These are phyloP conservation scores for Epichloe amarillans DNA, from an alignment of 2,329 filamentous ascomycete genomes.

Conservation along the genomic window DNA sequence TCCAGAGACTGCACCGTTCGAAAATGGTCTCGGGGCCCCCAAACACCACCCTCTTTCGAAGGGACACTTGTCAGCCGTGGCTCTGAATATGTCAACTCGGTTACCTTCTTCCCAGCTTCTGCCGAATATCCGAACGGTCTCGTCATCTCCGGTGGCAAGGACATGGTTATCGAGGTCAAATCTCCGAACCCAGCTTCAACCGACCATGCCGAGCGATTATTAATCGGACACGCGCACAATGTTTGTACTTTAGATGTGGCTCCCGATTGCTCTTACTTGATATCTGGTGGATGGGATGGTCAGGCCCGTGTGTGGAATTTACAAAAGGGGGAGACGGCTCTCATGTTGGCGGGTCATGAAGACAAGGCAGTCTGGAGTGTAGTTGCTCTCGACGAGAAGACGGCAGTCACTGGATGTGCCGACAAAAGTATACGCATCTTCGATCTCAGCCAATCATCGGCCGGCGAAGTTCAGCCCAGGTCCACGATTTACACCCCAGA, in stretches of 20 bases:
- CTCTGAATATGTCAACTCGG: conserved; percentile 73
- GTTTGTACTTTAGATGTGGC: conserved; percentile 77
- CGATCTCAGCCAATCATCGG: conserved; percentile 49
- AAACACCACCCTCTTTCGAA: conserved; percentile 59
- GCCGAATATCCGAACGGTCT: conserved; percentile 61
- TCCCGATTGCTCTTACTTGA: conserved; percentile 56
- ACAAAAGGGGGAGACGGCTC: conserved; percentile 69
- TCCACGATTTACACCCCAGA: conserved; percentile 55
- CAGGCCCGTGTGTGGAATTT: conserved; percentile 78
- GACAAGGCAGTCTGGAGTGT: conserved; percentile 80
- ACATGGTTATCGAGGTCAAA: conserved; percentile 84
- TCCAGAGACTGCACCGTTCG: conserved; percentile 87
- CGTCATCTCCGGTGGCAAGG: conserved; percentile 77
- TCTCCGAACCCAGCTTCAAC: conserved; percentile 51
- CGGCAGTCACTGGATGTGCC: conserved; percentile 81
- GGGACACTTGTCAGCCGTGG: conserved; percentile 67
- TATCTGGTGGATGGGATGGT: conserved; percentile 90
- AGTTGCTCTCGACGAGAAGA: conserved; percentile 64
- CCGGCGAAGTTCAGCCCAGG: conserved; percentile 35
- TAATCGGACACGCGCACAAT: conserved; percentile 78
- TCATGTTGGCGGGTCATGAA: conserved; percentile 60
- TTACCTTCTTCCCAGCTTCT: conserved; percentile 63
- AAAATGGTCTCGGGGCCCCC: conserved; percentile 60
- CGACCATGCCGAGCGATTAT: conserved; percentile 71
- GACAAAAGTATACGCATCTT: conserved; percentile 85